A percentile compares a stretch with the other conserved stretches of the same genome.
Evolutionary conservation across 768 basidiomycete genomes (phyloP).

Genomic region (Termitomyces sp.): DNA sequence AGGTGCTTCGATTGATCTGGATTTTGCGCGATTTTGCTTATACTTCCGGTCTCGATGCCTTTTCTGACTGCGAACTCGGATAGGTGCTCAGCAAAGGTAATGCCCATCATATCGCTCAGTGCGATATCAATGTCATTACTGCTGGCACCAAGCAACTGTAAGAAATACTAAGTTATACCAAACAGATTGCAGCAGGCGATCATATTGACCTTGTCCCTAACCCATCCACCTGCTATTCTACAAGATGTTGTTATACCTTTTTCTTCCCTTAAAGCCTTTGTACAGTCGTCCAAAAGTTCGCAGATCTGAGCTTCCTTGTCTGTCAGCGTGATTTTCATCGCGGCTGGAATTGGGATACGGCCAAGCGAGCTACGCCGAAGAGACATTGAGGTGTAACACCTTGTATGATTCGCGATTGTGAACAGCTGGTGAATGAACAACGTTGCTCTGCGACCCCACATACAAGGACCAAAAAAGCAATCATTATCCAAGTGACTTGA

Average conservation of each 20-base stretch:
- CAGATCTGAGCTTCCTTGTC: slow-evolving; percentile 69
- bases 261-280: slow-evolving; percentile 47
- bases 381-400: slow-evolving; percentile 9
- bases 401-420: background rate
- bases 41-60: slow-evolving; percentile 49
- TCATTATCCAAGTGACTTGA: too few relatives aligned
- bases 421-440: background rate
- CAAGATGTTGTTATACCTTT: slow-evolving; percentile 61
- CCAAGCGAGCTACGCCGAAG: slow-evolving; percentile 6
- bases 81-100: slow-evolving; percentile 81
- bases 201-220: slow-evolving; percentile 84
- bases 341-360: slow-evolving; percentile 18
- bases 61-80: slow-evolving; percentile 54
- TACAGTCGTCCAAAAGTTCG: slow-evolving; percentile 77
- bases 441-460: background rate
- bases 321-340: slow-evolving; percentile 53
- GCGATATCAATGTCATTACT: slow-evolving; percentile 96
- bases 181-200: background rate
- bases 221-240: slow-evolving; percentile 97
- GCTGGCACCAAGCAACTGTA: slow-evolving; percentile 72
- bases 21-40: slow-evolving; percentile 87
- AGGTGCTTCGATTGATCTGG: slow-evolving; percentile 98
- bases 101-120: slow-evolving; percentile 84
- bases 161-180: background rate
- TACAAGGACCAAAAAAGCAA: too few relatives aligned